These are phyloP conservation scores for Zopfochytrium polystomum DNA, from an alignment of 371 early-diverging fungal genomes.

Conservation along the genomic window DNA sequence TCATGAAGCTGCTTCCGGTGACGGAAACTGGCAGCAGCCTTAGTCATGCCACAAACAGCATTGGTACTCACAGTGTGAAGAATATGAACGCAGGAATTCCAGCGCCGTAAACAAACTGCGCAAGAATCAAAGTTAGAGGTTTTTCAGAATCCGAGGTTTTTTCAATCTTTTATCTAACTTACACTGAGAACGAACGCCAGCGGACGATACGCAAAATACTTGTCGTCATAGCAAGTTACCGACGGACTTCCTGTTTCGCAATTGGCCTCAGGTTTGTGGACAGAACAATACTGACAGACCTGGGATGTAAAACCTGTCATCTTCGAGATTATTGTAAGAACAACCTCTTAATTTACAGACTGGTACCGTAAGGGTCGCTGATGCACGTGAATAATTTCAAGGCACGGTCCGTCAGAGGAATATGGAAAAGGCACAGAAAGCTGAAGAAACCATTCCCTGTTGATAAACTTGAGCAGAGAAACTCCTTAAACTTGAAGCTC, in stretches of 20 bases:
- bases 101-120: constrained; percentile 14
- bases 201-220: too few species aligned
- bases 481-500: too few species aligned
- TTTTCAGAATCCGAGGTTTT: constrained; percentile 8
- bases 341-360: constrained; percentile 17
- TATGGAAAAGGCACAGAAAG: constrained; percentile 17
- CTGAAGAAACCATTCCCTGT: constrained; percentile 22
- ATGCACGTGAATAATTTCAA: constrained; percentile 18
- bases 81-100: constrained; percentile 24
- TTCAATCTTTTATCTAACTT: too few species aligned
- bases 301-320: too few species aligned
- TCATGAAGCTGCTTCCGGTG: background rate
- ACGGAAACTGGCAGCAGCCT: background rate
- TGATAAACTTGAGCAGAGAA: too few species aligned
- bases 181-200: too few species aligned
- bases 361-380: constrained; percentile 15
- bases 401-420: constrained; percentile 21
- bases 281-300: too few species aligned
- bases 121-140: constrained; percentile 12
- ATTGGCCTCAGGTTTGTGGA: too few species aligned
- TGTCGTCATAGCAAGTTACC: constrained; percentile 18
- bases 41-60: background rate
- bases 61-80: constrained; percentile 4
- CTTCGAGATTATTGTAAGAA: too few species aligned
- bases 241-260: constrained; percentile 14